A percentile compares a stretch with the other conserved stretches of the same genome.
phyloP scores from a whole-genome alignment of 441 rosid species.

The Mallotus japonicus region DNA sequence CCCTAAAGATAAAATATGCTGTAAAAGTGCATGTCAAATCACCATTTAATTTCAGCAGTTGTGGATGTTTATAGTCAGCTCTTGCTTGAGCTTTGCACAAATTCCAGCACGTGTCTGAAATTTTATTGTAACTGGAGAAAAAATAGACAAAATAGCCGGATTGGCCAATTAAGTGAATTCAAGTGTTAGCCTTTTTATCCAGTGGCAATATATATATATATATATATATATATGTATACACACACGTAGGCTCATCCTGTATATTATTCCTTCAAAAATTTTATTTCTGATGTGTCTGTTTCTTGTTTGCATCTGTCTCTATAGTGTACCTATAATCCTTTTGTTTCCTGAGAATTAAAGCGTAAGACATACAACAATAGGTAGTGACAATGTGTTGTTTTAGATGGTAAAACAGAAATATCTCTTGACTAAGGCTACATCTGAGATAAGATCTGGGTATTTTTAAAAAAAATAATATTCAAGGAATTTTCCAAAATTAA shows the following conservation, averaged over 20 bases:
- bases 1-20: neutral
- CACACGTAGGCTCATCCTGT: no score
- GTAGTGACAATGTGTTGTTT: neutral
- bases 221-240: no score
- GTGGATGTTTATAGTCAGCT: neutral
- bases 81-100: neutral
- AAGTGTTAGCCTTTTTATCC: neutral
- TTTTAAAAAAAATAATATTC: neutral
- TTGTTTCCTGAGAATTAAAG: neutral
- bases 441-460: no score
- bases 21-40: neutral
- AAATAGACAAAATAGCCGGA: neutral
- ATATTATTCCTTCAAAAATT: neutral
- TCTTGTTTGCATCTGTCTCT: neutral
- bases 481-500: neutral
- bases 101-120: neutral
- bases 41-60: neutral
- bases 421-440: neutral
- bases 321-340: neutral
- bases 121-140: neutral
- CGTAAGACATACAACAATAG: neutral
- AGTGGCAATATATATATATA: no score
- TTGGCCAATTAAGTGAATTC: no score
- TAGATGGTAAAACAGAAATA: neutral
- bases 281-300: neutral